Base-by-base conservation (phyloP, 805 yeast genomes). In the Pichia kluyveri region DNA sequence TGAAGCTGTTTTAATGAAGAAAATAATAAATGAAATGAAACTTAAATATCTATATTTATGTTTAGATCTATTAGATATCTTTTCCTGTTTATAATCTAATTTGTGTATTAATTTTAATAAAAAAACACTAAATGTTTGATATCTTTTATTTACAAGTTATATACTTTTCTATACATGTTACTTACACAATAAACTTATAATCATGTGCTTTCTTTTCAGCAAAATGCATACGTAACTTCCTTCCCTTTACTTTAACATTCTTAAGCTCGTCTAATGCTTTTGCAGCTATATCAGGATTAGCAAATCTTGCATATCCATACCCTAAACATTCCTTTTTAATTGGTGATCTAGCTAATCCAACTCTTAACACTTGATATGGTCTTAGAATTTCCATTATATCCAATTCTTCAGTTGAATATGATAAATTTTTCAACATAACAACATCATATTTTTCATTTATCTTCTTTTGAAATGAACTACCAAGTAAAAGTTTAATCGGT, bases 251-350 rank as follows among this genome's bases (percentile, higher is more conserved):
- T 34, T 58, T 62, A 8, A 69, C 51, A 8, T 72, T 77, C 48
- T 72, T 65, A 36, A 74, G 55, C 27, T 57, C 64, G 11, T 56
- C 59, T 42, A 81, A 60, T 1, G 88, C 86, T 30, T 61, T 61
- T 7, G 60, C 55, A 8, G 75, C 80, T 15, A 73, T 63, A 7
- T 66, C 72, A 5, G 53, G 50, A 8, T 60, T 56, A 14, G 70
- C 73, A 57, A 79, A 82, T 54, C 83, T 81, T 32, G 82, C 68
- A 54, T 79, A 82, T 1, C 86, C 87, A 57, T 76, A 79, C 2
- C 86, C 86, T 14, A 62, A 45, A 23, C 63, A 58, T 42, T 55
- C 49, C 15, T 53, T 45, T 1, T 62, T 56, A n/a, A 60, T 54
- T 5, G 66, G 66, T 0, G 66, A 60, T 38, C 59, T 51, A 14